Evolutionary conservation across 2,329 filamentous ascomycete genomes (phyloP).

Genomic region (Periconia macrospinosa): DNA sequence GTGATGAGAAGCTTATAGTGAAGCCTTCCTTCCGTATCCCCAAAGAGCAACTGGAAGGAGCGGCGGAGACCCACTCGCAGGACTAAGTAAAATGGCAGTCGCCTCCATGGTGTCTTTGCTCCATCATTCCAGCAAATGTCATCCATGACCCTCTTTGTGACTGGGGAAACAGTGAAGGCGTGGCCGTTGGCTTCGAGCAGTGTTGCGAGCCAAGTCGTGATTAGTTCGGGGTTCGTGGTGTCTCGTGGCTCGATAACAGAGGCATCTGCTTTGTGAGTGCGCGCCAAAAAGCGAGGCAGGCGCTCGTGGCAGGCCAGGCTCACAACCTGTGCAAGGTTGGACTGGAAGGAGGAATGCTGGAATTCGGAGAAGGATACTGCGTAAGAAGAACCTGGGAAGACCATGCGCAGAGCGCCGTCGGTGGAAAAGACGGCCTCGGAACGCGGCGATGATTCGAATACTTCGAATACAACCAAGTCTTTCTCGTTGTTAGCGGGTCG

Average conservation of each 20-base stretch:
- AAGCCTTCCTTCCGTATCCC: slow-evolving; percentile 47
- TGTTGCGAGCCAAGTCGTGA: slow-evolving; percentile 63
- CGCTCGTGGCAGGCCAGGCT: slow-evolving; percentile 59
- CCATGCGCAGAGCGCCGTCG: slow-evolving; percentile 57
- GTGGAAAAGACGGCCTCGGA: slow-evolving; percentile 57
- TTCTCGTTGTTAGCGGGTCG: slow-evolving; percentile 52
- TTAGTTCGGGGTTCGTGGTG: slow-evolving; percentile 58
- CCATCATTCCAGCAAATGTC: slow-evolving; percentile 54
- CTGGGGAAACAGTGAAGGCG: slow-evolving; percentile 23
- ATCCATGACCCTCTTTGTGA: slow-evolving; percentile 62
- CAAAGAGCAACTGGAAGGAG: slow-evolving; percentile 49
- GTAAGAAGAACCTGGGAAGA: slow-evolving; percentile 62
- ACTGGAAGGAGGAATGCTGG: slow-evolving; percentile 48
- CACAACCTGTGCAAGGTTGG: slow-evolving; percentile 55
- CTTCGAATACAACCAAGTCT: slow-evolving; percentile 50
- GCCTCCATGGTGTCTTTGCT: slow-evolving; percentile 60
- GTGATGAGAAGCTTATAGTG: slow-evolving; percentile 64
- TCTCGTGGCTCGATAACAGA: slow-evolving; percentile 60
- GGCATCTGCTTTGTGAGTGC: slow-evolving; percentile 55
- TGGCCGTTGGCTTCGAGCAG: slow-evolving; percentile 60
- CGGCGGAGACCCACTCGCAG: slow-evolving; percentile 62
- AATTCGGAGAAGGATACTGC: slow-evolving; percentile 49
- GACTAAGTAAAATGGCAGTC: slow-evolving; percentile 64
- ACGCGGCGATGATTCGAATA: slow-evolving; percentile 61
- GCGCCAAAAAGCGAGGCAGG: slow-evolving; percentile 57